Evolutionary conservation across 2,329 filamentous ascomycete species (phyloP), one percentile per base, ranked within the genome.

Genomic region (Scedosporium dehoogii): DNA sequence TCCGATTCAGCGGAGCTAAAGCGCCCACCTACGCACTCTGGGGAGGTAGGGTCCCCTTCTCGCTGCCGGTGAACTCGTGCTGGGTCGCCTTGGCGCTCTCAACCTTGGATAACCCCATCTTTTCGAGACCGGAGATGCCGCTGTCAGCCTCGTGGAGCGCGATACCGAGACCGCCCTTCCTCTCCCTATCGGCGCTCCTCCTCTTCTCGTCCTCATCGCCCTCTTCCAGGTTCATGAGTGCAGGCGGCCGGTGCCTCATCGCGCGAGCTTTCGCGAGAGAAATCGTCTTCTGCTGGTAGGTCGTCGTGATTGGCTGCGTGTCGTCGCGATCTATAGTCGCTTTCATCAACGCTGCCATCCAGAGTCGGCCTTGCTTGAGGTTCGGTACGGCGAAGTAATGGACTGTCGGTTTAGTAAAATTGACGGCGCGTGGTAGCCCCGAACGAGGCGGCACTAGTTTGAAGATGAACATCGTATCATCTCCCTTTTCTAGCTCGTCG

Each of bases 301-400:
- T 96, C 3, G 90, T 94, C 21, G 91, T 92, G 64, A 96, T 87
- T 9, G 88, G 85, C 65, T 89, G 84, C 3, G 84, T 84, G 69
- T 89, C 86, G 68, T 99, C 94, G 64, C 93, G 88, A 71, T 97
- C 93, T 69, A 99, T 99, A 1, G 94, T 99, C 10, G 94, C 94
- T 77, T 99, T 99, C 91, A 99, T 96, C 60, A 99, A 78, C 5
- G 94, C 94, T 4, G 92, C 94, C 94, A 99, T 99, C 94, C 94
- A 99, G 48, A 96, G 78, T 12, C 94, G 86, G 16, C 94, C 94
- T 71, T 94, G 86, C 69, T 91, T 86, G 63, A 97, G 79, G 69
- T 89, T 96, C 60, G 96, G 92, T 23, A 97, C 92, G 4, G 96
- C 94, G 73, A 99, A 99, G 74, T 97, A 97, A 73, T 99, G 94